Conservation (phyloP, 2,329 filamentous ascomycete species). For the Sclerotinia spermophila region DNA sequence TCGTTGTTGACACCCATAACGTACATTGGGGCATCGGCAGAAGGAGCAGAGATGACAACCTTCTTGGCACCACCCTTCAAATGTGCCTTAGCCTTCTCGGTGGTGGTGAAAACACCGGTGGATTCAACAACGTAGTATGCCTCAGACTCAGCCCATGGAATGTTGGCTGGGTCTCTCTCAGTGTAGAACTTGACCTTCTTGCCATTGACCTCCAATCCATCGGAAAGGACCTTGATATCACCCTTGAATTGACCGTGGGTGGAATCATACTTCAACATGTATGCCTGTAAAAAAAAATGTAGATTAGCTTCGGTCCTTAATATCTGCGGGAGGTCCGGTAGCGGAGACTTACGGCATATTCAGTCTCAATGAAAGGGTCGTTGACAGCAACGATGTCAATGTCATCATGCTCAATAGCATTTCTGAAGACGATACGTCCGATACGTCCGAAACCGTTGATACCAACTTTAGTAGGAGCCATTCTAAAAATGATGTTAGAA, state of each 20-base stretch:
- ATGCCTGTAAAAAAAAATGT: constrained; percentile 57
- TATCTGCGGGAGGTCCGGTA: constrained; percentile 16
- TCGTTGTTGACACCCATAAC: constrained; percentile 99
- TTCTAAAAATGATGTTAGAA: constrained; percentile 38
- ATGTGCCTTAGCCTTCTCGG: constrained; percentile 89
- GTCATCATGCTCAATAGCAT: constrained; percentile 84
- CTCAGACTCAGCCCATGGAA: constrained; percentile 84
- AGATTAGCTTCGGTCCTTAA: constrained; percentile 20
- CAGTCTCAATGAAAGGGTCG: constrained; percentile 97
- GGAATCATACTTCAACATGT: constrained; percentile 99
- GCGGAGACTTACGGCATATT: constrained; percentile 81
- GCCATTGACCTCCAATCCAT: constrained; percentile 81
- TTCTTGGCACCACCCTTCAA: constrained; percentile 98
- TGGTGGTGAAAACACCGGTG: constrained; percentile 98
- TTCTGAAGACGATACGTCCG: constrained; percentile 98
- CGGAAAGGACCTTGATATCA: constrained; percentile 66
- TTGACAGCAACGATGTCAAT: constrained; percentile 96
- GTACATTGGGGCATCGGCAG: constrained; percentile 98
- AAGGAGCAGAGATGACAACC: constrained; percentile 89
- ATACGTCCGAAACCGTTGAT: constrained; percentile 99
- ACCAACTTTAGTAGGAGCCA: constrained; percentile 69
- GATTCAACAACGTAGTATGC: constrained; percentile 96
- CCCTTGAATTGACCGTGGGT: constrained; percentile 97
- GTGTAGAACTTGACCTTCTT: constrained; percentile 94
- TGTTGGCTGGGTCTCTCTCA: constrained; percentile 83